These are phyloP conservation scores for Talaromyces sp. DNA, from an alignment of 2,329 filamentous ascomycete genomes.

Conservation along the genomic window DNA sequence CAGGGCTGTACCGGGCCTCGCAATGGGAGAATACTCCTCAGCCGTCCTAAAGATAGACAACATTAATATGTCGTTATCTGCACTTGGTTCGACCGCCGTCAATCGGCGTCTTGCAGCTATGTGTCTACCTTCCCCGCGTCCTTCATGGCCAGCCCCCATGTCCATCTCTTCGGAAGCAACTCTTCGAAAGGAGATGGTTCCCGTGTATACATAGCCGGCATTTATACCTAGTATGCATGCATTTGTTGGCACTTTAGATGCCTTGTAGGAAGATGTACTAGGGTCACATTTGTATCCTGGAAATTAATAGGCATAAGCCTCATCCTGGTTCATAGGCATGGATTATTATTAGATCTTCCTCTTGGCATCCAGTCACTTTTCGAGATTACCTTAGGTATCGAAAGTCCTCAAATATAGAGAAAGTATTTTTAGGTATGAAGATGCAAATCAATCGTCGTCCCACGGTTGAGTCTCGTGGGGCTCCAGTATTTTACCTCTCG, in stretches of 20 bases:
- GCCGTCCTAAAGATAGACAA: too few species aligned
- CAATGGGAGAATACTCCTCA: not conserved
- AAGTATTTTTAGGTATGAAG: not conserved
- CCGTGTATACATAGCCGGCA: not conserved
- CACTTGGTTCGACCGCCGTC: not conserved
- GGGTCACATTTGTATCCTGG: not conserved
- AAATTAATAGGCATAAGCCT: not conserved
- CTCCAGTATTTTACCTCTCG: not conserved
- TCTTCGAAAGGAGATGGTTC: not conserved
- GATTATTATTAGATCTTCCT: not conserved
- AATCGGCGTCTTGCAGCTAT: not conserved
- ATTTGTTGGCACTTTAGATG: conserved; percentile 4
- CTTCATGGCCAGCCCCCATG: not conserved
- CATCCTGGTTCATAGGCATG: not conserved
- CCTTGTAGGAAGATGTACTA: not conserved
- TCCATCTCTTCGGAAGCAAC: not conserved
- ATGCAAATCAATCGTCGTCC: not conserved
- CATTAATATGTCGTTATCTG: too few species aligned
- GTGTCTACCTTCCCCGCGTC: not conserved
- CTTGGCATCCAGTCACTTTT: not conserved
- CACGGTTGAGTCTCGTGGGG: not conserved
- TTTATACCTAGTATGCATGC: not conserved
- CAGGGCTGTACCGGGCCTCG: not conserved
- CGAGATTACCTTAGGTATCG: too few species aligned
- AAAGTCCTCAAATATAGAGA: not conserved